These are phyloP conservation scores for Russula vinacea DNA, from an alignment of 768 basidiomycete species.

Conservation along the genomic window DNA sequence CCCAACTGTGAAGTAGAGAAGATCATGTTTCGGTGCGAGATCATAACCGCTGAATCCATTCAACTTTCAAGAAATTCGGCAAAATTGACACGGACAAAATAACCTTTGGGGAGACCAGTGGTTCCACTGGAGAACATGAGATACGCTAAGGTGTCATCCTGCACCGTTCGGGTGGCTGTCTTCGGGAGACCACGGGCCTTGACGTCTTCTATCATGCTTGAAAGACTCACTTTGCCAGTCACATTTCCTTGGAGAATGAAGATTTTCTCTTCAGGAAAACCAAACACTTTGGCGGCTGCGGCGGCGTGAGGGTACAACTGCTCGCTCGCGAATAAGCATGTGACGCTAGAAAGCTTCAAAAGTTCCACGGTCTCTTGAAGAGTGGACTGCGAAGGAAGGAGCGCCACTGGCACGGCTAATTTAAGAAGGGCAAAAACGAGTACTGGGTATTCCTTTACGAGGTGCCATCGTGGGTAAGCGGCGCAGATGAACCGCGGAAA, in stretches of 20 bases:
- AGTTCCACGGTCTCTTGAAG: slow-evolving; percentile 53
- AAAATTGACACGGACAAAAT: not conserved
- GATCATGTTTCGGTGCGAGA: slow-evolving; percentile 61
- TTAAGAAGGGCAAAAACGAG: slow-evolving; percentile 49
- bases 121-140: slow-evolving; percentile 77
- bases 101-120: slow-evolving; percentile 72
- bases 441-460: slow-evolving; percentile 51
- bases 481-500: not conserved
- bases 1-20: slow-evolving; percentile 38
- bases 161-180: slow-evolving; percentile 45
- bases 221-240: slow-evolving; percentile 44
- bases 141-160: slow-evolving; percentile 58
- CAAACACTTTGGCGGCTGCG: slow-evolving; percentile 37
- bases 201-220: slow-evolving; percentile 44
- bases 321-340: slow-evolving; percentile 54
- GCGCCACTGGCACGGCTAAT: slow-evolving; percentile 50
- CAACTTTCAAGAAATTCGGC: not conserved
- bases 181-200: slow-evolving; percentile 40
- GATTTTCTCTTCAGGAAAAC: slow-evolving; percentile 43
- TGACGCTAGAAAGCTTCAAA: slow-evolving; percentile 47
- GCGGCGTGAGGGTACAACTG: slow-evolving; percentile 44
- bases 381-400: slow-evolving; percentile 55
- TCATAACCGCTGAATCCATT: slow-evolving; percentile 56
- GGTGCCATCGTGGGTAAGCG: slow-evolving; percentile 1
- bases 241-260: slow-evolving; percentile 47